Evolutionary conservation across 2,329 filamentous ascomycete genomes (phyloP).

Genomic region (Chaetomium sp.): DNA sequence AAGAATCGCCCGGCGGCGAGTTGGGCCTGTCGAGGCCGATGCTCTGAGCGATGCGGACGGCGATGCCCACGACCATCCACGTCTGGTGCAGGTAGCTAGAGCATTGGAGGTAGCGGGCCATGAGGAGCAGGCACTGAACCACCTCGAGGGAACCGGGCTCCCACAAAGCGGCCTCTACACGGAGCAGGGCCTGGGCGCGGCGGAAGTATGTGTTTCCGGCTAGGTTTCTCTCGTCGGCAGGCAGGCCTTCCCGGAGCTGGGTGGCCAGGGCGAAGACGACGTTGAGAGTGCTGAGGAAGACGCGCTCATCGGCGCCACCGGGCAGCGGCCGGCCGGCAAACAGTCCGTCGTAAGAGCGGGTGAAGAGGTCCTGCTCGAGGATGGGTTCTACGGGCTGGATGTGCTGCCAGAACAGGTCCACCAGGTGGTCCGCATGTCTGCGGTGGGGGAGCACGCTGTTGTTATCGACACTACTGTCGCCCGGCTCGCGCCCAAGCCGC

Average conservation of each 20-base stretch:
- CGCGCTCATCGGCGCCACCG: background rate
- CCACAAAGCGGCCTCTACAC: background rate
- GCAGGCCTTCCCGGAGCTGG: background rate
- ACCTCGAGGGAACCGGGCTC: constrained; percentile 4
- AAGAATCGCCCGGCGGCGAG: background rate
- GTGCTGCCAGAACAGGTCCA: constrained; percentile 6
- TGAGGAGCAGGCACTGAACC: constrained; percentile 4
- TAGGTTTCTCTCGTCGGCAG: background rate
- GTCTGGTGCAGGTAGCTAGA: constrained; percentile 5
- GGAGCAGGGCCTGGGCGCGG: background rate
- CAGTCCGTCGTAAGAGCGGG: background rate
- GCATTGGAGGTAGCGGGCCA: constrained; percentile 3
- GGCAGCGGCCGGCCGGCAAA: background rate
- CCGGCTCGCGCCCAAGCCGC: background rate
- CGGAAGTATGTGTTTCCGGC: background rate
- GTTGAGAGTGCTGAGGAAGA: constrained; percentile 5
- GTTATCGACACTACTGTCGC: background rate
- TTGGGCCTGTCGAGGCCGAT: constrained; percentile 6
- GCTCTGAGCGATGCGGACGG: constrained; percentile 11
- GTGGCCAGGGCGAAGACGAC: constrained; percentile 9
- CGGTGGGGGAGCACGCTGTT: constrained; percentile 5
- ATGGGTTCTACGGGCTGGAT: constrained; percentile 1
- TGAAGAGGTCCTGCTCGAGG: background rate
- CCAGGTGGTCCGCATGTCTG: constrained; percentile 1
- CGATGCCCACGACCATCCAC: constrained; percentile 8